Base-by-base conservation (phyloP, 202 grass and related monocot species). In the Digitaria exilis region DNA sequence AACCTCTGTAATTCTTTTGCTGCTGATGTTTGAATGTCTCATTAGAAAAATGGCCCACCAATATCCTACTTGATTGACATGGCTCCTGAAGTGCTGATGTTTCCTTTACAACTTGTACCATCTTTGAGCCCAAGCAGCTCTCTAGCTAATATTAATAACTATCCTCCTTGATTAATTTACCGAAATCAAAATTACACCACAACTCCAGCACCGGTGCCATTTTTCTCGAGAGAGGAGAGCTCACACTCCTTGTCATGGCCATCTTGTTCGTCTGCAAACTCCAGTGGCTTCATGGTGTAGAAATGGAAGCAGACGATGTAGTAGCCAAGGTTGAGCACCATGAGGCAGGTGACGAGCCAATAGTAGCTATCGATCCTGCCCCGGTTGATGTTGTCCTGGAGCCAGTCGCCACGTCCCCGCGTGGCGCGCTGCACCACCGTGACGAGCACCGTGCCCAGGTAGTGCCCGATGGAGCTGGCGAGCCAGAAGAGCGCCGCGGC, bases 321-420 rank as follows among this genome's bases (percentile, higher is more conserved):
- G 80, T 84, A 87, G 15, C 79, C 76, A 9, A 92, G 26, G 57
- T 92, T 89, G 44, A 92, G 50, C 34, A 87, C 67, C 76, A 89
- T 73, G 29, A 92, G 49, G 2, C 71, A 81, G 22, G 84, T 77
- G 57, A 92, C 76, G 18, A 92, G 61, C 87, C 90, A 92, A 18
- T 89, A 92, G 81, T 89, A 92, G 66, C 65, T 73, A 25, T 92
- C 84, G 46, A 92, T 69, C 73, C 80, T 78, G 8, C 76, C 90
- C 25, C 84, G 76, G 80, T 89, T 92, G 35, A 92, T 75, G 61
- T 92, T 89, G 77, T 89, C 84, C 73, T 92, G 90, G 34, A 92
- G 90, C 90, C 90, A 92, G 13, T 89, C 90, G 4, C 73, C 82
- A 14, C 35, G 76, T 15, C 73, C 57, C 56, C 86, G 64, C 32